phyloP scores from a whole-genome alignment of 768 basidiomycete species.

The Clitopilus passeckerianus region DNA sequence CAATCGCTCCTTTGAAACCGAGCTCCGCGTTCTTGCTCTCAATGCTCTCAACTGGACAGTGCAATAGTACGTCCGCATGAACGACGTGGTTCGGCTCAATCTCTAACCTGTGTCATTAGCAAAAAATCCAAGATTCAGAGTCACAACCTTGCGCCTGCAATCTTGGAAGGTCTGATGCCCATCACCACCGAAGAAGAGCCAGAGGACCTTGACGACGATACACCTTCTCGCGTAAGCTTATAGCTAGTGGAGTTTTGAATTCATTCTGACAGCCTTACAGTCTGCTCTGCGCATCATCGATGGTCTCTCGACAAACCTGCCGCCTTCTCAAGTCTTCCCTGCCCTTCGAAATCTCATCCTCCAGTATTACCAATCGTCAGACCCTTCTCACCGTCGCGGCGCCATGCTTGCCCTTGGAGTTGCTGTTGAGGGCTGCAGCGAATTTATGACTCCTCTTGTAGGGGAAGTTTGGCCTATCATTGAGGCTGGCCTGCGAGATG shows the following conservation, averaged over 20 bases:
- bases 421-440: slow-evolving; percentile 94
- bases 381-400: slow-evolving; percentile 78
- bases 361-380: slow-evolving; percentile 77
- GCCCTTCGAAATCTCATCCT: slow-evolving; percentile 78
- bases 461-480: slow-evolving; percentile 90
- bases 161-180: slow-evolving; percentile 90
- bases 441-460: slow-evolving; percentile 95
- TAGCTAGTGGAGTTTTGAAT: neutral
- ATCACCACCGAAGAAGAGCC: slow-evolving; percentile 93
- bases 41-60: slow-evolving; percentile 97
- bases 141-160: slow-evolving; percentile 75
- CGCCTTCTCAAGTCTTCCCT: slow-evolving; percentile 95
- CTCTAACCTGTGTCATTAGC: slow-evolving; percentile 33
- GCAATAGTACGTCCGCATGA: slow-evolving; percentile 64
- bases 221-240: slow-evolving; percentile 76
- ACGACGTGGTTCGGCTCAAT: neutral
- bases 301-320: slow-evolving; percentile 84
- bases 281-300: slow-evolving; percentile 95
- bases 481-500: slow-evolving; percentile 81
- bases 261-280: slow-evolving; percentile 25
- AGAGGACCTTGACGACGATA: slow-evolving; percentile 89
- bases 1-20: slow-evolving; percentile 69
- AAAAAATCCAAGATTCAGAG: slow-evolving; percentile 96
- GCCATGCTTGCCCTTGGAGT: slow-evolving; percentile 96
- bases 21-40: slow-evolving; percentile 84